Evolutionary conservation across 352 stramenopile species (phyloP), one percentile per base, ranked within the genome.

Genomic region (Paralagenidium karlingii): DNA sequence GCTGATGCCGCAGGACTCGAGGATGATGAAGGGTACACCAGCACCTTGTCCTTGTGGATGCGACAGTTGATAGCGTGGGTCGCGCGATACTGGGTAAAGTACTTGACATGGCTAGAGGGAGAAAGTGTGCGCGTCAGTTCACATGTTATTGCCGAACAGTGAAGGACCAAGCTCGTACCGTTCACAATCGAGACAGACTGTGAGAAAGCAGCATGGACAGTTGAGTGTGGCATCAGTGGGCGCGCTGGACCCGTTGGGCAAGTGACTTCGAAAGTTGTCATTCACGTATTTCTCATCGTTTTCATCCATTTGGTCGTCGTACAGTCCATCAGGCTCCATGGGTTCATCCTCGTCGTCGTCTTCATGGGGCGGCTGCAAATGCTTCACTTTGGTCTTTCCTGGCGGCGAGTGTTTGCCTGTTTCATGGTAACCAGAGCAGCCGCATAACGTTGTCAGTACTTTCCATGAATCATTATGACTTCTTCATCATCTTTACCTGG

Each of bases 201-300:
- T 82, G 24, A 89, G 40, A 42, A 89, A 89, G 51, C 75, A 89
- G 45, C 71, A 89, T 18, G 75, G 75, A 45, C 75, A 89, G 28
- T 68, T 81, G 5, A 89, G 52, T 22, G 53, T 69, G 1, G 66
- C 75, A 45, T 85, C 71, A 1, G 62, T 77, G 38, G 16, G 51
- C n/a, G 39, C 32, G 24, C 49, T 0, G 18, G 19, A 8, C n/a
- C n/a, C n/a, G n/a, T n/a, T n/a, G 16, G 36, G 24, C n/a, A 5
- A 40, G 3, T 40, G 13, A 28, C 22, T 50, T 79, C 71, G 51
- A n/a, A 82, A 51, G 21, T 82, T 70, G n/a, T 34, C 58, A 27
- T 76, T 54, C 24, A 86, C 68, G 68, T 68, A 86, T 11, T 81
- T 62, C 57, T 77, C 65, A 25, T 86, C 69, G 12, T 49, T 63